Evolutionary conservation across 352 stramenopile genomes (phyloP).

Genomic region (Phytophthora hibernalis): DNA sequence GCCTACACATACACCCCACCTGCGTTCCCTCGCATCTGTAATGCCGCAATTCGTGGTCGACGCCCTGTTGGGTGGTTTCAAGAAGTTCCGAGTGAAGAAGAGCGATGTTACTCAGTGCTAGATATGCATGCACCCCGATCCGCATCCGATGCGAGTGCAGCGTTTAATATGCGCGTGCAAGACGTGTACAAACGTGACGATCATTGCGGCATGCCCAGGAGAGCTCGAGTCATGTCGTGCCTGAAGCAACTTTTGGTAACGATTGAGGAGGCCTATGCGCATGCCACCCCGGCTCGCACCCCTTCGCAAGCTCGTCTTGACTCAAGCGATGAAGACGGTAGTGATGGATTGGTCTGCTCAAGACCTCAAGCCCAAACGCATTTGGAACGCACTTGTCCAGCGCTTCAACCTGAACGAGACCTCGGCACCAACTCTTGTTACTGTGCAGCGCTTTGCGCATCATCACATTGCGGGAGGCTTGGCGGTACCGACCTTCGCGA

Average conservation of each 20-base stretch:
- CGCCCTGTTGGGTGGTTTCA: neutral
- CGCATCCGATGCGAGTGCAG: neutral
- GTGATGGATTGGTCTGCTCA: constrained; percentile 12
- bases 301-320: constrained; percentile 13
- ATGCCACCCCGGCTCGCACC: neutral
- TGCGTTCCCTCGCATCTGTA: neutral
- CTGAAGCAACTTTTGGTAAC: neutral
- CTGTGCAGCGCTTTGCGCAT: constrained; percentile 12
- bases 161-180: neutral
- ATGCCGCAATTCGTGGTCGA: neutral
- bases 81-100: neutral
- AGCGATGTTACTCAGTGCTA: neutral
- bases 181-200: neutral
- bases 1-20: neutral
- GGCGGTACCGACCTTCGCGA: constrained; percentile 11
- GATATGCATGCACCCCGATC: neutral
- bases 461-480: constrained; percentile 7
- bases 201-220: constrained; percentile 3
- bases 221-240: constrained; percentile 19
- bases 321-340: constrained; percentile 13
- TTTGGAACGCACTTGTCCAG: constrained; percentile 14
- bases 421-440: neutral
- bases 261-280: constrained; percentile 20
- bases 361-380: constrained; percentile 20
- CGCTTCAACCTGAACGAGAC: constrained; percentile 13